Conservation (phyloP, 176 grass and related monocot species). For the Eremochloa ophiuroides region DNA sequence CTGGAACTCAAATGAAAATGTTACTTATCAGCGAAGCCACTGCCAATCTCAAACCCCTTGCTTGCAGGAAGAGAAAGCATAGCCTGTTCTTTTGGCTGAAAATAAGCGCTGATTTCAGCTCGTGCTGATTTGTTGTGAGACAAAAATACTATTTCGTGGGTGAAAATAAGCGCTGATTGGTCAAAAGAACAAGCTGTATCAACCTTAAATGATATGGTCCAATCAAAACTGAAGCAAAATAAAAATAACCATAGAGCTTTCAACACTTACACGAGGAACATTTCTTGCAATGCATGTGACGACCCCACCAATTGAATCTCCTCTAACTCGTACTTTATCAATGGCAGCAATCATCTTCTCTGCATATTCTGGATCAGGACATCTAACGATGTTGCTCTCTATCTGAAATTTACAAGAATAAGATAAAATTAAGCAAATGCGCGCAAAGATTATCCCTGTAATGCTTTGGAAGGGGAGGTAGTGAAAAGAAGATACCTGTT, state of each 20-base stretch:
- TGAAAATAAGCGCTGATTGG: no score
- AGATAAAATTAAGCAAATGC: slow-evolving; percentile 34
- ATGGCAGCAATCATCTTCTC: slow-evolving; percentile 97
- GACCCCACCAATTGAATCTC: slow-evolving; percentile 92
- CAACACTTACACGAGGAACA: slow-evolving; percentile 84
- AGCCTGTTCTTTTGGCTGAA: no score
- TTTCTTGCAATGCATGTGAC: slow-evolving; percentile 98
- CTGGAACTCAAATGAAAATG: neutral
- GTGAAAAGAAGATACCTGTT: slow-evolving; percentile 63
- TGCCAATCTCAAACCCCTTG: slow-evolving; percentile 98
- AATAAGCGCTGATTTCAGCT: no score
- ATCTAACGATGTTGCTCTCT: slow-evolving; percentile 97
- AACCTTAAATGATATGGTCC: slow-evolving; percentile 8
- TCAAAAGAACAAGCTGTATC: no score
- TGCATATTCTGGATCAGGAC: slow-evolving; percentile 92
- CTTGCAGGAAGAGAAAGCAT: slow-evolving; percentile 98
- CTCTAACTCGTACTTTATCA: slow-evolving; percentile 74
- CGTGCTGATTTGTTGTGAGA: no score
- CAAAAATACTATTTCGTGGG: no score
- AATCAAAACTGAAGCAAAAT: neutral
- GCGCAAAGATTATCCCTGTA: neutral
- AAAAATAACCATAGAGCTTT: slow-evolving; percentile 4
- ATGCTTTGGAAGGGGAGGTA: neutral
- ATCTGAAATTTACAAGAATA: slow-evolving; percentile 53
- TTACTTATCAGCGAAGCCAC: slow-evolving; percentile 82